Base-by-base conservation (phyloP, 1,139 yeast species). In the Debaryomyces nepalensis region DNA sequence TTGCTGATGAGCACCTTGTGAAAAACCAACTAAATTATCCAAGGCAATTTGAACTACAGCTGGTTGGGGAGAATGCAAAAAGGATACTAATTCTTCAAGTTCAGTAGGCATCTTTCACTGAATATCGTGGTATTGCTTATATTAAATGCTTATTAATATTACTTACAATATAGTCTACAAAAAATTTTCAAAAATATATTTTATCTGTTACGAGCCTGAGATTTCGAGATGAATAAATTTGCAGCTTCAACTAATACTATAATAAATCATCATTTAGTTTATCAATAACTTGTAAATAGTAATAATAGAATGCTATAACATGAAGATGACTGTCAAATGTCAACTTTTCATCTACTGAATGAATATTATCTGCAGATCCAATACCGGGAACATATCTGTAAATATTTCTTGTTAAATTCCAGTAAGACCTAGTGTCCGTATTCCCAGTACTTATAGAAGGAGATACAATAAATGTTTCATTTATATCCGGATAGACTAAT, bases 21-120 rank as follows among this genome's bases (percentile, higher is more conserved):
- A 87, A 61, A 77, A 88, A 1, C 95, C 96, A 10, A 89, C 91
- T 41, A 91, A 66, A 58, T 89, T 83, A 53, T 87, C 95, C 42
- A 91, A 70, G 0, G 98, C 98, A 43, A 91, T 83, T 53, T 84
- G 90, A 44, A 87, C 82, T 22, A 90, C 89, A 6, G 88, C 87
- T 3, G 88, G 84, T 56, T 87, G 91, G 2, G 87, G 85, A 6
- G 91, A 81, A 61, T 88, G 97, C 48, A 93, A 73, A 63, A 93
- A 91, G 38, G 77, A 81, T 15, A 91, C 96, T 37, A 90, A 70
- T 58, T 83, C 86, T 64, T 80, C 85, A 43, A 81, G 61, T 59
- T 81, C 82, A 4, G 80, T 66, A 19, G 86, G 82, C 86, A 81
- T 81, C 15, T 39, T 29, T 27, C n/a, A 16, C 32, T 29, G 6